phyloP scores from a whole-genome alignment of 2,329 filamentous ascomycete genomes.

The Beauveria sp. region DNA sequence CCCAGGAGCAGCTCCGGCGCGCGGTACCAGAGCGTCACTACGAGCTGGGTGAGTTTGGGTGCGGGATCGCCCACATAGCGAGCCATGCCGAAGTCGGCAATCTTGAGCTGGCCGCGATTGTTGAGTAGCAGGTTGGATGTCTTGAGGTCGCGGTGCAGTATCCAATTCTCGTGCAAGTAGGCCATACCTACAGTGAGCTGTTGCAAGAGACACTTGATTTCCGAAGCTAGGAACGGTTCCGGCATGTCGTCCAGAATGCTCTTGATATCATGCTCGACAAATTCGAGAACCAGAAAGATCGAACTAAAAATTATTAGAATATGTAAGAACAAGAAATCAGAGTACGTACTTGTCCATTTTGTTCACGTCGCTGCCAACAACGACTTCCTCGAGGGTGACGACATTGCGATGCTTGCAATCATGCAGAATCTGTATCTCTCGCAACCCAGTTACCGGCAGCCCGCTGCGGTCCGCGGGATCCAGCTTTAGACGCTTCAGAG shows the following conservation, averaged over 20 bases:
- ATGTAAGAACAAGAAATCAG: background rate
- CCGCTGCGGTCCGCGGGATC: slow-evolving; percentile 65
- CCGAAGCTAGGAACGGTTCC: slow-evolving; percentile 85
- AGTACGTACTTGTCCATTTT: slow-evolving; percentile 44
- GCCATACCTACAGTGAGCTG: slow-evolving; percentile 75
- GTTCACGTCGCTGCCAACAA: slow-evolving; percentile 58
- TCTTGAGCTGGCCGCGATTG: slow-evolving; percentile 89
- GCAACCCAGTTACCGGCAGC: slow-evolving; percentile 82
- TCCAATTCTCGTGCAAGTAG: slow-evolving; percentile 84
- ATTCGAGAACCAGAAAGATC: slow-evolving; percentile 92
- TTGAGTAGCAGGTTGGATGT: slow-evolving; percentile 91
- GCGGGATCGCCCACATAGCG: slow-evolving; percentile 76
- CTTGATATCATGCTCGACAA: slow-evolving; percentile 94
- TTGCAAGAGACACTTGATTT: slow-evolving; percentile 81
- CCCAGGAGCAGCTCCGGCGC: slow-evolving; percentile 85
- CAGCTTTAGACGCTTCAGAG: slow-evolving; percentile 89
- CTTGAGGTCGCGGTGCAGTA: slow-evolving; percentile 89
- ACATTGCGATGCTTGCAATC: slow-evolving; percentile 77
- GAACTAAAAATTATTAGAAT: slow-evolving; percentile 35
- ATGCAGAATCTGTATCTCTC: slow-evolving; percentile 87
- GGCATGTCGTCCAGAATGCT: slow-evolving; percentile 89
- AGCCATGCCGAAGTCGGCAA: slow-evolving; percentile 98
- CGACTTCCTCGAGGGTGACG: slow-evolving; percentile 74
- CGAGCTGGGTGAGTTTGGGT: slow-evolving; percentile 76
- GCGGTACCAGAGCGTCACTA: slow-evolving; percentile 96